These are phyloP conservation scores for Cyberlindnera mycetangii DNA, from an alignment of 805 yeast genomes.

Conservation along the genomic window DNA sequence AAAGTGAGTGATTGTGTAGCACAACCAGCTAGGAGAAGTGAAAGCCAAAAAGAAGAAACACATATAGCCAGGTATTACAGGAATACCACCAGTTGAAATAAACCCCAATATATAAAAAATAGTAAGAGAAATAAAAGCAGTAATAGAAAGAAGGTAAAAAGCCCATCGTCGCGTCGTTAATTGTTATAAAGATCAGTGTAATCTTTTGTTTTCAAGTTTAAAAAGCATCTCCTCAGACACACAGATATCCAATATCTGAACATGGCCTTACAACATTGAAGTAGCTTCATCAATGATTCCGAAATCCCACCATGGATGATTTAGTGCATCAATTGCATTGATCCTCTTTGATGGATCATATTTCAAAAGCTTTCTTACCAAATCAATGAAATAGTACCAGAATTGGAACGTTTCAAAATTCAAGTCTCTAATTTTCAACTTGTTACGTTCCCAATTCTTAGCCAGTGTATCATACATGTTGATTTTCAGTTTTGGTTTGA, in stretches of 20 bases:
- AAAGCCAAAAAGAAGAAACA: too few relatives aligned
- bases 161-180: slow-evolving; percentile 8
- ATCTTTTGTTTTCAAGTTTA: too few relatives aligned
- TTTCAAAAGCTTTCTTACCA: slow-evolving; percentile 60
- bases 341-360: slow-evolving; percentile 72
- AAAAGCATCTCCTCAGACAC: slow-evolving; percentile 1
- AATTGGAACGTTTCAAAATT: slow-evolving; percentile 66
- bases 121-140: too few relatives aligned
- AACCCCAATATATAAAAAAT: too few relatives aligned
- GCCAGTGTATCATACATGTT: slow-evolving; percentile 22
- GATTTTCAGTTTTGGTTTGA: slow-evolving; percentile 26
- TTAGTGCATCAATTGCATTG: slow-evolving; percentile 71
- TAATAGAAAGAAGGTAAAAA: too few relatives aligned
- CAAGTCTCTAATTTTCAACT: slow-evolving; percentile 32
- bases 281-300: slow-evolving; percentile 56
- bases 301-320: slow-evolving; percentile 77
- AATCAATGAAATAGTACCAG: slow-evolving; percentile 80
- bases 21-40: too few relatives aligned
- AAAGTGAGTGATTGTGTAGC: too few relatives aligned
- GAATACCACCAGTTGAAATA: too few relatives aligned
- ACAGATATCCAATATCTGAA: too few relatives aligned
- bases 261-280: too few relatives aligned
- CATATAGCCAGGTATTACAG: too few relatives aligned
- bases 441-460: slow-evolving; percentile 23
- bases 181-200: too few relatives aligned